Percentiles rank a stretch among this genome's conserved stretches.
Evolutionary conservation across 805 yeast genomes (phyloP).

Genomic region (Priceomyces haplophilus): DNA sequence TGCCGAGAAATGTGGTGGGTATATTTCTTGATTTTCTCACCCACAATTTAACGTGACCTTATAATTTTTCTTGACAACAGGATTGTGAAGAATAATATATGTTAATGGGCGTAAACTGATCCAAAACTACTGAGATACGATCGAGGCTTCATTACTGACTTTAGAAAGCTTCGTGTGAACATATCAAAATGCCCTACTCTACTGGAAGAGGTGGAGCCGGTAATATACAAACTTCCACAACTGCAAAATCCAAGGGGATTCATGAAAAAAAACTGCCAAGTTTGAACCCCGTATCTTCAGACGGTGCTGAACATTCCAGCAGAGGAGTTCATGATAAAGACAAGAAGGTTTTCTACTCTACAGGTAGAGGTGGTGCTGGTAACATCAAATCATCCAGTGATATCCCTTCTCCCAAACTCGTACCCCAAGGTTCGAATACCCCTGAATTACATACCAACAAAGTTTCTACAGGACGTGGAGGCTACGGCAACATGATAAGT

Average conservation of each 20-base stretch:
- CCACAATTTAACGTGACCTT: neutral
- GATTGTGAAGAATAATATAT: neutral
- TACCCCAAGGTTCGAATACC: constrained; percentile 58
- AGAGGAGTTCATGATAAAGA: constrained; percentile 22
- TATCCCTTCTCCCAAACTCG: constrained; percentile 52
- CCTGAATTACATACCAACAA: constrained; percentile 56
- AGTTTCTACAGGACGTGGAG: constrained; percentile 75
- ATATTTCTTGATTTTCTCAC: neutral
- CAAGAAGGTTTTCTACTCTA: constrained; percentile 47
- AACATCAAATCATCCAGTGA: constrained; percentile 48
- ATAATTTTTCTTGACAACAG: neutral
- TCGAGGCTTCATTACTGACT: neutral
- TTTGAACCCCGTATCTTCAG: constrained; percentile 8
- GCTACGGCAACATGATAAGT: constrained; percentile 70
- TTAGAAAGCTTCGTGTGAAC: neutral
- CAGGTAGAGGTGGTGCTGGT: constrained; percentile 81
- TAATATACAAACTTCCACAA: constrained; percentile 22
- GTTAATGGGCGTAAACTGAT: neutral
- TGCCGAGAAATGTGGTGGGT: neutral
- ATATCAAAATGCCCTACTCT: constrained; percentile 22
- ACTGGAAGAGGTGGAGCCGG: constrained; percentile 44
- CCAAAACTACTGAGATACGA: neutral
- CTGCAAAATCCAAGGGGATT: constrained; percentile 17
- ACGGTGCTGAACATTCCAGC: neutral
- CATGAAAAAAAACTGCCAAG: constrained; percentile 7